These are phyloP conservation scores for Pseudogymnoascus sp. DNA, from an alignment of 2,329 filamentous ascomycete species.

Conservation along the genomic window DNA sequence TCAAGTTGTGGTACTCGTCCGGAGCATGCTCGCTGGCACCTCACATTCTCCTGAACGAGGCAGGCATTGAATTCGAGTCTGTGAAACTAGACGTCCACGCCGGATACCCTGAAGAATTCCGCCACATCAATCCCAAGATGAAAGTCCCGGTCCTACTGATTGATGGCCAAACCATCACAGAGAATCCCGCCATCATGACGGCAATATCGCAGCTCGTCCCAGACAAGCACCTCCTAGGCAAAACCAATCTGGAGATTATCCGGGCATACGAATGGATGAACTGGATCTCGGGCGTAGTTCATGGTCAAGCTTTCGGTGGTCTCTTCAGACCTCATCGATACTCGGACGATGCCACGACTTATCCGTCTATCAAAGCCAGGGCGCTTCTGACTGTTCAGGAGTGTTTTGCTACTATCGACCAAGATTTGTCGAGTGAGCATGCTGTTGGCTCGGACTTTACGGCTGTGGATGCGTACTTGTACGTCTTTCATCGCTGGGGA, in stretches of 20 bases:
- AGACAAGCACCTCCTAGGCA: conserved; percentile 26
- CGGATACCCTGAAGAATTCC: conserved; percentile 18
- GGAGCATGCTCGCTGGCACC: conserved; percentile 28
- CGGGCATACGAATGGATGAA: conserved; percentile 32
- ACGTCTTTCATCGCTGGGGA: conserved; percentile 31
- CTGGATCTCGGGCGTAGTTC: conserved; percentile 29
- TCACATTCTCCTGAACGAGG: conserved; percentile 29
- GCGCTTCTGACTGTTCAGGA: conserved; percentile 20
- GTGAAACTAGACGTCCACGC: conserved; percentile 12
- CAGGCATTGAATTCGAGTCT: conserved; percentile 19
- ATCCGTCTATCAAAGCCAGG: conserved; percentile 20
- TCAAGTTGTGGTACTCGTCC: conserved; percentile 26
- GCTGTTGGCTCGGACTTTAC: conserved; percentile 29
- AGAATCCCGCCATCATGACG: conserved; percentile 29
- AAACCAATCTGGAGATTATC: conserved; percentile 24
- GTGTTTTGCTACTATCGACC: conserved; percentile 24
- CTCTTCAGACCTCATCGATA: conserved; percentile 25
- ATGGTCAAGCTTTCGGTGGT: conserved; percentile 25
- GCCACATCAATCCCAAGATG: conserved; percentile 29
- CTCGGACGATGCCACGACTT: conserved; percentile 19
- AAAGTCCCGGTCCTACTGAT: conserved; percentile 28
- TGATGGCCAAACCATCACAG: conserved; percentile 28
- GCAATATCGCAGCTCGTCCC: conserved; percentile 28
- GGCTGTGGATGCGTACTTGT: conserved; percentile 30
- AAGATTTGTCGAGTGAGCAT: conserved; percentile 19